Evolutionary conservation across 2,329 filamentous ascomycete genomes (phyloP).

Genomic region (Trichoderma asperellum): DNA sequence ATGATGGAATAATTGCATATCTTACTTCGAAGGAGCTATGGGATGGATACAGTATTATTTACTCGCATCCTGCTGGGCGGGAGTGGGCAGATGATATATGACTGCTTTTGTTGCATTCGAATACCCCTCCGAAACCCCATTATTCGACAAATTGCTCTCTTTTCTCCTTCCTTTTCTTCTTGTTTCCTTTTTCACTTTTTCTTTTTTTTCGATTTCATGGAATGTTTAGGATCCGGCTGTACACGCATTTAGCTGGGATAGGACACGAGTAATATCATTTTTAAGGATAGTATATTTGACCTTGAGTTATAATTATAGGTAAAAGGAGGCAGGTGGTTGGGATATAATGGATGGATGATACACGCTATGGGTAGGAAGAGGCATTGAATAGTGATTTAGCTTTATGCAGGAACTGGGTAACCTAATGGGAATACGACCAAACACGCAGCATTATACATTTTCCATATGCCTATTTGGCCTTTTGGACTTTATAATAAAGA

Average conservation of each 20-base stretch:
- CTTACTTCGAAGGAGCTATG: neutral
- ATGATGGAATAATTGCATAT: slow-evolving; percentile 16
- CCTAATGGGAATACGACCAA: slow-evolving; percentile 23
- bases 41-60: slow-evolving; percentile 1
- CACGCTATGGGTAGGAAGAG: slow-evolving; percentile 11
- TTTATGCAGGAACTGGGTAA: slow-evolving; percentile 1
- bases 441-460: neutral
- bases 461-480: neutral
- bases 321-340: neutral
- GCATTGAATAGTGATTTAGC: neutral
- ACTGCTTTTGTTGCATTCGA: slow-evolving; percentile 18
- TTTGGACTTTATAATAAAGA: neutral
- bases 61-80: slow-evolving; percentile 20
- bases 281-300: neutral
- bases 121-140: slow-evolving; percentile 10
- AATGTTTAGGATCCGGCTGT: neutral
- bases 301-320: neutral
- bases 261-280: neutral
- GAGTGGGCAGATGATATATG: slow-evolving; percentile 9
- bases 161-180: neutral
- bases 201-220: neutral
- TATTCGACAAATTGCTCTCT: neutral
- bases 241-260: slow-evolving; percentile 15
- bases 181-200: neutral
- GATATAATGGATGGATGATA: slow-evolving; percentile 4